phyloP scores from a whole-genome alignment of 2,329 filamentous ascomycete genomes.

The Plectosphaerella cucumerina region DNA sequence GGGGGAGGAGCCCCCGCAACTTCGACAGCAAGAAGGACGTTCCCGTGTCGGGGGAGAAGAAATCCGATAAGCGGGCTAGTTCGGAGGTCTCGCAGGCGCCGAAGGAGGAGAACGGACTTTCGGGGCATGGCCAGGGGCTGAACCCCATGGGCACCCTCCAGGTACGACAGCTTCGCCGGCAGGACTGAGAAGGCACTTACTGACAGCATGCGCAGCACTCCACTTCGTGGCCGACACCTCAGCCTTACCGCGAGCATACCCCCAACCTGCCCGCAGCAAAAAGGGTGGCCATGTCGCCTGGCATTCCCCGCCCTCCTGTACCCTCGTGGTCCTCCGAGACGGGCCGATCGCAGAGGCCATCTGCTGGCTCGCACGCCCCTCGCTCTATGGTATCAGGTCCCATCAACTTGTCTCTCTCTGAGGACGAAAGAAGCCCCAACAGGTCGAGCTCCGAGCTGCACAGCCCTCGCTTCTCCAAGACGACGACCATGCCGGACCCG shows the following conservation, averaged over 20 bases:
- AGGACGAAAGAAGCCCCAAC: constrained; percentile 56
- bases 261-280: constrained; percentile 44
- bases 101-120: constrained; percentile 18
- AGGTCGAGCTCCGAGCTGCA: constrained; percentile 44
- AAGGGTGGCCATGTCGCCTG: constrained; percentile 48
- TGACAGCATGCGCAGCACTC: constrained; percentile 23
- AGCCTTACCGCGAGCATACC: constrained; percentile 27
- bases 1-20: constrained; percentile 86
- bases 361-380: constrained; percentile 5
- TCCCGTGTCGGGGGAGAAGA: constrained; percentile 59
- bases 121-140: constrained; percentile 13
- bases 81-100: constrained; percentile 14
- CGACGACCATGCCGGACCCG: constrained; percentile 25
- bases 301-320: constrained; percentile 46
- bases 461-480: constrained; percentile 45
- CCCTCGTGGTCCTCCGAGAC: constrained; percentile 42
- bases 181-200: neutral
- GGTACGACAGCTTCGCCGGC: constrained; percentile 17
- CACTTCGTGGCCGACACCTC: constrained; percentile 41
- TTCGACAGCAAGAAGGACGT: constrained; percentile 90
- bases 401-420: constrained; percentile 53
- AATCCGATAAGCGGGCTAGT: constrained; percentile 39
- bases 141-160: constrained; percentile 28
- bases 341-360: constrained; percentile 4
- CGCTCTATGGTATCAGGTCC: constrained; percentile 25